Percentiles rank a stretch among this genome's conserved stretches.
Conservation (phyloP, 768 basidiomycete species). For the Termitomyces sp. region DNA sequence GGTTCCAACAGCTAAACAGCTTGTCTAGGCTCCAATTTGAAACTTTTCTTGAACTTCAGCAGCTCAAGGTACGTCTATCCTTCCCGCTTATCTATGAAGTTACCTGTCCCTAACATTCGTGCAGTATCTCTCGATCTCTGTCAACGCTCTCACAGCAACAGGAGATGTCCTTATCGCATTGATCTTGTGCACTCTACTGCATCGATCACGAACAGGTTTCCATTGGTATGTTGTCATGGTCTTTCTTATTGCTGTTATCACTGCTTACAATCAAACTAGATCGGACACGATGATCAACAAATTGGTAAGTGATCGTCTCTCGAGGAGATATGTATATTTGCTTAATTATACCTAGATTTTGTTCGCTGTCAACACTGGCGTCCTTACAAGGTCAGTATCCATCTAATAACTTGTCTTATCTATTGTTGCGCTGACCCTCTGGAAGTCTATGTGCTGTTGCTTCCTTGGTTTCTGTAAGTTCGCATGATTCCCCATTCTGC, state of each 20-base stretch:
- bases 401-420: not conserved
- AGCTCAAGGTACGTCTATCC: constrained; percentile 29
- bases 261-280: constrained; percentile 15
- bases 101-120: not conserved
- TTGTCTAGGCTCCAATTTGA: constrained; percentile 25
- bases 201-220: constrained; percentile 46
- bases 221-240: constrained; percentile 25
- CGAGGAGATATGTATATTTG: not conserved
- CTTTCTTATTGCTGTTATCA: not conserved
- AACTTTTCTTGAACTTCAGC: constrained; percentile 30
- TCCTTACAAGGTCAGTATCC: constrained; percentile 27
- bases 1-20: not conserved
- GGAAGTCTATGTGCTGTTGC: constrained; percentile 49
- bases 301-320: constrained; percentile 25
- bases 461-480: constrained; percentile 48
- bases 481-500: not conserved
- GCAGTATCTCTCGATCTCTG: constrained; percentile 35
- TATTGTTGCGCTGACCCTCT: constrained; percentile 4
- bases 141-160: constrained; percentile 42
- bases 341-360: constrained; percentile 28
- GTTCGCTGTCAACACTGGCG: constrained; percentile 42
- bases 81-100: not conserved
- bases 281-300: constrained; percentile 48
- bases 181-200: constrained; percentile 38
- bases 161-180: constrained; percentile 46